Conservation (phyloP, 192 early-diverging fungal genomes). For the Coemansia guatemalensis region DNA sequence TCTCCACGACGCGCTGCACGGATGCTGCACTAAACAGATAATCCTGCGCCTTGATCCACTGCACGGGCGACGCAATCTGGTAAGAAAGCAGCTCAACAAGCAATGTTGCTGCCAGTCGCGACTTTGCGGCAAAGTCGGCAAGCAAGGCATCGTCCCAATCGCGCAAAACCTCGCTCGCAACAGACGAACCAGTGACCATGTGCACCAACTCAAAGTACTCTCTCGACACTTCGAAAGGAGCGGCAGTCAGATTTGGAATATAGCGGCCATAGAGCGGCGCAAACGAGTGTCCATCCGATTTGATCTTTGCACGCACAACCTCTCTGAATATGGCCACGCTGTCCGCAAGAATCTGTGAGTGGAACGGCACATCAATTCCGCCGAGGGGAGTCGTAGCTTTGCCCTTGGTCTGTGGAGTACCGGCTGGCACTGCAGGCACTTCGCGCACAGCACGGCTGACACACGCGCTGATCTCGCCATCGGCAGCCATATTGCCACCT, state of each 20-base stretch:
- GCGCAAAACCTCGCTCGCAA: slow-evolving; percentile 66
- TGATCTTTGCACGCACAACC: slow-evolving; percentile 72
- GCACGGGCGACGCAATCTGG: slow-evolving; percentile 92
- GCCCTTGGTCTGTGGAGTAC: slow-evolving; percentile 71
- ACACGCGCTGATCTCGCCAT: slow-evolving; percentile 7
- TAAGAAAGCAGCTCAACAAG: slow-evolving; percentile 88
- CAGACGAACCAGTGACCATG: slow-evolving; percentile 66
- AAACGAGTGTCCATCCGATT: slow-evolving; percentile 67
- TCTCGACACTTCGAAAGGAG: slow-evolving; percentile 79
- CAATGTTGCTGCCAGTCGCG: slow-evolving; percentile 72
- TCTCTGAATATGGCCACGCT: slow-evolving; percentile 84
- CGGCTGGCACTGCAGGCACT: slow-evolving; percentile 58
- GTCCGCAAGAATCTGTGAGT: slow-evolving; percentile 74
- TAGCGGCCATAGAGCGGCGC: slow-evolving; percentile 71
- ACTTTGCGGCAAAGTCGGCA: slow-evolving; percentile 56
- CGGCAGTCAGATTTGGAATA: slow-evolving; percentile 92
- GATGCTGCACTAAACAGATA: slow-evolving; percentile 71
- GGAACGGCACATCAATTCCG: slow-evolving; percentile 95
- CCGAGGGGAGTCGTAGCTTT: slow-evolving; percentile 83
- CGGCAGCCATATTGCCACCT: background rate
- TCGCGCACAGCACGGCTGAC: slow-evolving; percentile 65
- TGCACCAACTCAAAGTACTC: slow-evolving; percentile 74
- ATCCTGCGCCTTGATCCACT: slow-evolving; percentile 95
- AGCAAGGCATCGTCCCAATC: slow-evolving; percentile 53
- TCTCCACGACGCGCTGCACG: slow-evolving; percentile 83